Conservation (phyloP, 192 early-diverging fungal species). For the Gamsiella multidivaricata region DNA sequence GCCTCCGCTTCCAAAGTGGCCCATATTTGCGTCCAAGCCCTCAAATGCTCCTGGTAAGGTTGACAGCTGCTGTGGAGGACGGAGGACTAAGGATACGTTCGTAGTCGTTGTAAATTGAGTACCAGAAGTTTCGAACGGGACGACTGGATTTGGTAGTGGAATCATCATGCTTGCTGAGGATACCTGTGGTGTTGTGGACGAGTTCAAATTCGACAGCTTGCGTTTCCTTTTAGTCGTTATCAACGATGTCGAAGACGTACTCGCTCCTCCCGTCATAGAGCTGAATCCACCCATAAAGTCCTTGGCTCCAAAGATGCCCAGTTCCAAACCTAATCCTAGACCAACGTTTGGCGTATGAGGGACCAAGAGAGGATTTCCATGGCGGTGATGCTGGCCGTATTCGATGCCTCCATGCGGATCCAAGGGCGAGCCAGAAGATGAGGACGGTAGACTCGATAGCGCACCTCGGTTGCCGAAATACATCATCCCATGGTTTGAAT, state of each 20-base stretch:
- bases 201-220: slow-evolving; percentile 5
- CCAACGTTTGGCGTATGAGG: not conserved
- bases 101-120: not conserved
- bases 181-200: not conserved
- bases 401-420: not conserved
- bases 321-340: slow-evolving; percentile 1
- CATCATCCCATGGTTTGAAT: slow-evolving; percentile 13
- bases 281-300: not conserved
- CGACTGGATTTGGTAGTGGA: not conserved
- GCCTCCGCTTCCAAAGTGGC: slow-evolving; percentile 4
- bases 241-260: not conserved
- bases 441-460: not conserved
- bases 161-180: not conserved
- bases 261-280: not conserved
- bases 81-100: not conserved
- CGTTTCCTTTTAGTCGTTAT: not conserved
- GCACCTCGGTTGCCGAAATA: slow-evolving; percentile 5
- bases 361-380: too few relatives aligned
- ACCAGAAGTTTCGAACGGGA: not conserved
- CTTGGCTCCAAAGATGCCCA: not conserved
- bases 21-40: not conserved
- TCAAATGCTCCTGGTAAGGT: not conserved
- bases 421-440: slow-evolving; percentile 8
- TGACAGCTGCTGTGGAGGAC: not conserved
- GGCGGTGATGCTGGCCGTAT: slow-evolving; percentile 4